Evolutionary conservation across 2,329 filamentous ascomycete genomes (phyloP), one percentile per base, ranked within the genome.

Genomic region (Pseudogymnoascus sp.): DNA sequence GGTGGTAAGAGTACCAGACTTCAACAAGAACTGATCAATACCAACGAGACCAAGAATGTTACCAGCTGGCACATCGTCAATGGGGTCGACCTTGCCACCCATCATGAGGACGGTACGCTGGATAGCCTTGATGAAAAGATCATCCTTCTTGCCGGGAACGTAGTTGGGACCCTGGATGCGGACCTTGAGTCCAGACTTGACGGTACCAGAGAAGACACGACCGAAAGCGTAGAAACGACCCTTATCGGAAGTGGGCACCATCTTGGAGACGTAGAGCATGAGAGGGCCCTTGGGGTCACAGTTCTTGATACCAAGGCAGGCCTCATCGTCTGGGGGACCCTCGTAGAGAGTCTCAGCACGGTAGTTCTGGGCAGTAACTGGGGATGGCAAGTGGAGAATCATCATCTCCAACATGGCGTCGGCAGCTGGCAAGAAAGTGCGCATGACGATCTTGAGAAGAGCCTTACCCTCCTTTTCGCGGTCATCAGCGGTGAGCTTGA

Each of bases 261-360:
- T 99, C 91, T 99, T 99, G 80, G 94, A 99, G 79, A 99, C 92
- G 90, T 99, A 99, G 72, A 97, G 85, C 94, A 99, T 99, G 80
- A 99, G 94, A 74, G 93, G 91, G 78, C 86, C 94, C 84, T 96
- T 96, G 80, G 93, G 85, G 79, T 99, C 91, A 79, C 94, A 97
- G 85, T 97, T 92, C 74, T 92, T 92, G 86, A 99, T 97, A 86
- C 88, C 92, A 77, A 96, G 90, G 82, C 90, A 92, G 73, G 88
- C 87, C 79, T 91, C 89, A 74, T 99, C 94, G 77, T 99, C 94
- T 64, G 82, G 75, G 72, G 94, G 94, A 85, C 94, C 94, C 85
- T 99, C 94, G 84, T 99, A 99, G 70, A 99, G 86, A 77, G 92
- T 96, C 87, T 97, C 94, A 75, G 85, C 89, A 89, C 94, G 94